Evolutionary conservation across 2,329 filamentous ascomycete species (phyloP), one percentile per base, ranked within the genome.

Genomic region (Aspergillus niger): DNA sequence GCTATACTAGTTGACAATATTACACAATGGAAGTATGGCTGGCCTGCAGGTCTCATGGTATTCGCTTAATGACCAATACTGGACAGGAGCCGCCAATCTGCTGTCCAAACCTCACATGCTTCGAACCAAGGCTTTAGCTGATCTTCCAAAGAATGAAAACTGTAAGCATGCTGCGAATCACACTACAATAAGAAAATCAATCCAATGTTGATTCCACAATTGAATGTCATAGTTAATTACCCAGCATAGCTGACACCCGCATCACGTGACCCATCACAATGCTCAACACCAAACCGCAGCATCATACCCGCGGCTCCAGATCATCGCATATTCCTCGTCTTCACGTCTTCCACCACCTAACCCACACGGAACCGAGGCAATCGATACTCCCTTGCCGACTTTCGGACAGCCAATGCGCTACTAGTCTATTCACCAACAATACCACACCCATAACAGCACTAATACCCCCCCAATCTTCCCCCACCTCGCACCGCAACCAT

Each of bases 401-500:
- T 11, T 11, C 26, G 10, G 11, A 2, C 47, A 32, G 47, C 8
- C n/a, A 32, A 50, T 50, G 47, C 47, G 47, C 26, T 22, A 44
- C 41, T 50, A 50, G 28, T 28, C 8, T 7, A 15, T 8, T 24
- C 24, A 30, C 2, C 24, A 26, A 28, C 24, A n/a, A 13, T 17
- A 22, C 0, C 24, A 13, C 32, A 44, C 15, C 22, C n/a, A 8
- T 15, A 30, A 26, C 38, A 10, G 28, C 15, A 20, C n/a, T 17
- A 17, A 36, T 13, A 60, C 32, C 55, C 55, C 11, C 15, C 51
- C 48, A 36, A 32, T 55, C 32, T 32, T 50, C 63, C 58, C 43
- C 43, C 26, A 57, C 39, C 32, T 47, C 63, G 32, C 54, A 58
- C 66, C 69, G 65, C 66, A 68, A 72, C 57, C 62, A 83, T 83